Evolutionary conservation across 2,329 filamentous ascomycete species (phyloP).

Genomic region (Exophiala phaeomuriformis): DNA sequence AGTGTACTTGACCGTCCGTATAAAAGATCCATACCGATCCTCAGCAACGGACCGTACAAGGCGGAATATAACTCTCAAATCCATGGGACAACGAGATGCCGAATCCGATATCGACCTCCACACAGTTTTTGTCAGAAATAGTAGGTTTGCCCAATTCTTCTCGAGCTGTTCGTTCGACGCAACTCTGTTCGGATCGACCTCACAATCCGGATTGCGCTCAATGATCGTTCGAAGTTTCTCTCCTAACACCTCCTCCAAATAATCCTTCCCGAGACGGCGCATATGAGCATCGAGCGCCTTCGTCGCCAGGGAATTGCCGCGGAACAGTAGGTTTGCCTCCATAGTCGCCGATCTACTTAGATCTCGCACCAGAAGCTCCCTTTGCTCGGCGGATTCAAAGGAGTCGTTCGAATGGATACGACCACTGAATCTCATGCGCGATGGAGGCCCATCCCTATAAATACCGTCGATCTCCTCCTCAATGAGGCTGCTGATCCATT

Average conservation of each 20-base stretch:
- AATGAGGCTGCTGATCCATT: slow-evolving; percentile 88
- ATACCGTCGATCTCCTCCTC: slow-evolving; percentile 97
- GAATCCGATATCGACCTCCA: slow-evolving; percentile 78
- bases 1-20: slow-evolving; percentile 83
- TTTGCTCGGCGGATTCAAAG: slow-evolving; percentile 49
- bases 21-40: slow-evolving; percentile 86
- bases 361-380: slow-evolving; percentile 56
- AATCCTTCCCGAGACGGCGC: slow-evolving; percentile 87
- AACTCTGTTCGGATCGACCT: slow-evolving; percentile 84
- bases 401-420: slow-evolving; percentile 57
- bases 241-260: slow-evolving; percentile 77
- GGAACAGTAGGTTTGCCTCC: slow-evolving; percentile 90
- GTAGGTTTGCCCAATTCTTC: slow-evolving; percentile 73
- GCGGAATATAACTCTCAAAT: slow-evolving; percentile 77
- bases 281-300: slow-evolving; percentile 93
- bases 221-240: slow-evolving; percentile 85
- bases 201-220: slow-evolving; percentile 81
- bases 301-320: slow-evolving; percentile 88
- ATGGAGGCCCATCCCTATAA: slow-evolving; percentile 69
- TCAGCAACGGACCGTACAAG: slow-evolving; percentile 89
- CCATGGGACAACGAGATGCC: slow-evolving; percentile 66
- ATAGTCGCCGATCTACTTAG: slow-evolving; percentile 58
- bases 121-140: slow-evolving; percentile 68
- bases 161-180: slow-evolving; percentile 61
- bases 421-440: slow-evolving; percentile 53